Evolutionary conservation across 2,329 filamentous ascomycete species (phyloP).

Genomic region (Scleromitrula shiraiana): DNA sequence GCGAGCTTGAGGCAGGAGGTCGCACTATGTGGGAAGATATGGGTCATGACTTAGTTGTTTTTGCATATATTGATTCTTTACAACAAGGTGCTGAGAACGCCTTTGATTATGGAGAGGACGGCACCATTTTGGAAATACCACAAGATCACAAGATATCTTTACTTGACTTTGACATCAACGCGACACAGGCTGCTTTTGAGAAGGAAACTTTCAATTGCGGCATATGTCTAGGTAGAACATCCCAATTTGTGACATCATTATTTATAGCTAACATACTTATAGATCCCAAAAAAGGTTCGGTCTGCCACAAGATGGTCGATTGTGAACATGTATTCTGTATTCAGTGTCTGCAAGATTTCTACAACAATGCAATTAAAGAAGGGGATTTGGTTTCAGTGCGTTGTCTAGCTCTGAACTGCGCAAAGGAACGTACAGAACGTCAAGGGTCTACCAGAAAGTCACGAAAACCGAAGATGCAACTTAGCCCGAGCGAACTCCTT

Average conservation of each 20-base stretch:
- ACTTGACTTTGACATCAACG: slow-evolving; percentile 69
- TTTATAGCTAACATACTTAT: slow-evolving; percentile 4
- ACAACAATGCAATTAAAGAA: slow-evolving; percentile 77
- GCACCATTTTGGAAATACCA: slow-evolving; percentile 43
- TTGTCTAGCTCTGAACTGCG: slow-evolving; percentile 74
- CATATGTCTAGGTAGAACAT: slow-evolving; percentile 60
- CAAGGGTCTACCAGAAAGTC: slow-evolving; percentile 34
- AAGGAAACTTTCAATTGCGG: slow-evolving; percentile 81
- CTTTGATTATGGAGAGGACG: slow-evolving; percentile 47
- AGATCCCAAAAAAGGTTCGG: slow-evolving; percentile 82
- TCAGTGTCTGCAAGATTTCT: slow-evolving; percentile 82
- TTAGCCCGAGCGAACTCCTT: slow-evolving; percentile 77
- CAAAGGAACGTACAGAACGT: slow-evolving; percentile 45
- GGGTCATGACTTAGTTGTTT: slow-evolving; percentile 51
- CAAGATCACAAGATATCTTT: slow-evolving; percentile 60
- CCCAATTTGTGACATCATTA: slow-evolving; percentile 9
- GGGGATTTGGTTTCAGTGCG: slow-evolving; percentile 73
- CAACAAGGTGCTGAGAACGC: slow-evolving; percentile 50
- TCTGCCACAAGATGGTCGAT: slow-evolving; percentile 72
- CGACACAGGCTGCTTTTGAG: slow-evolving; percentile 68
- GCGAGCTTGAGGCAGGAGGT: slow-evolving; percentile 43
- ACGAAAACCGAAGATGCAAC: slow-evolving; percentile 55
- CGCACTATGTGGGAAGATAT: slow-evolving; percentile 53
- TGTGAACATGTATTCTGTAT: slow-evolving; percentile 91
- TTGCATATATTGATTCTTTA: slow-evolving; percentile 55